A percentile compares a stretch with the other conserved stretches of the same genome.
These are phyloP conservation scores for Pichia sp. DNA, from an alignment of 1,139 yeast genomes.

Conservation along the genomic window DNA sequence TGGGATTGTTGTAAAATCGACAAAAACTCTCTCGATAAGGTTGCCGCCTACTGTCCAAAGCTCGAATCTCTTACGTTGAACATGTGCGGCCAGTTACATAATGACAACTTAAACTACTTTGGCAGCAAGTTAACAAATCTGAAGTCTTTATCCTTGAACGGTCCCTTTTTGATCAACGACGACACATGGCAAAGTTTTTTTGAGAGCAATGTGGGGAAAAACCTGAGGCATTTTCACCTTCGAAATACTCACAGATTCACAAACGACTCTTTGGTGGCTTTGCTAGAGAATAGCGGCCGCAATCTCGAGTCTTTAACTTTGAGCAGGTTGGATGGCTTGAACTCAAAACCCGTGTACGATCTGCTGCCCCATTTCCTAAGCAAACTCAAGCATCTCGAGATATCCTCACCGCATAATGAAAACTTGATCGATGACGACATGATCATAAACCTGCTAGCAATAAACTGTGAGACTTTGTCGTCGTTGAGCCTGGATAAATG, in stretches of 20 bases:
- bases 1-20: conserved; percentile 91
- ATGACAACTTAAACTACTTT: conserved; percentile 65
- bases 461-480: conserved; percentile 58
- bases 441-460: conserved; percentile 57
- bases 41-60: conserved; percentile 78
- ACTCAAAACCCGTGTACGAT: conserved; percentile 54
- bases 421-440: conserved; percentile 71
- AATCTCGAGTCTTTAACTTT: conserved; percentile 49
- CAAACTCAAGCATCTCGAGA: conserved; percentile 53
- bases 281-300: conserved; percentile 61
- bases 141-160: conserved; percentile 60
- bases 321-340: conserved; percentile 69
- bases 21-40: conserved; percentile 58
- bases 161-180: conserved; percentile 81
- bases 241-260: conserved; percentile 81
- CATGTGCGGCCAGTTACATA: conserved; percentile 92
- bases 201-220: conserved; percentile 37
- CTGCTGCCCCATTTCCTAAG: conserved; percentile 61
- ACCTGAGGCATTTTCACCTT: conserved; percentile 55
- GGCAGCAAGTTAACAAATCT: conserved; percentile 56
- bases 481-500: conserved; percentile 69
- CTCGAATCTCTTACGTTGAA: conserved; percentile 61
- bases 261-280: conserved; percentile 56
- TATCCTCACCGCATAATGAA: conserved; percentile 64
- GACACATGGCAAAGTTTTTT: conserved; percentile 74